These are phyloP conservation scores for Strigomonas culicis DNA, from an alignment of 208 protist species.

Conservation along the genomic window DNA sequence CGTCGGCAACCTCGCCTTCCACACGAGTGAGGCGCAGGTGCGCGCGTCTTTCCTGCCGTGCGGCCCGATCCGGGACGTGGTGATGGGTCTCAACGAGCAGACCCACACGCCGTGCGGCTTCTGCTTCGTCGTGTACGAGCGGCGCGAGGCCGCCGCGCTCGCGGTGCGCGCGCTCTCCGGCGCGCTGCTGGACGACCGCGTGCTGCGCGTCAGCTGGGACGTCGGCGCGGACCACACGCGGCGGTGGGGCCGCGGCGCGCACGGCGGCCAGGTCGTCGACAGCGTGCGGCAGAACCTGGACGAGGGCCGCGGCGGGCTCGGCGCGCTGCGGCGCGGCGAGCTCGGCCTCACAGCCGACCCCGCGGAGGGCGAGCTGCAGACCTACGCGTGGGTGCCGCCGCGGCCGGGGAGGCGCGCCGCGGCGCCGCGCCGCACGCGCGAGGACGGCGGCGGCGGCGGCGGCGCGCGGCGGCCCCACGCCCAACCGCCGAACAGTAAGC, in stretches of 20 bases:
- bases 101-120: constrained; percentile 97
- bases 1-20: constrained; percentile 98
- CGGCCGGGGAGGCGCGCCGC: constrained; percentile 19
- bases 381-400: constrained; percentile 65
- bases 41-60: constrained; percentile 92
- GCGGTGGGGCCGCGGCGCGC: constrained; percentile 79
- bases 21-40: constrained; percentile 97
- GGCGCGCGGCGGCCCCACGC: not conserved
- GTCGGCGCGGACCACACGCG: constrained; percentile 74
- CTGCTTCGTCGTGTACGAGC: constrained; percentile 98
- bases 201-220: constrained; percentile 83
- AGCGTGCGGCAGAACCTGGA: constrained; percentile 90
- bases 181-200: constrained; percentile 76
- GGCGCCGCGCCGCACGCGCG: not conserved
- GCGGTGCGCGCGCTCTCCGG: constrained; percentile 85
- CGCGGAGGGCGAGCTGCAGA: constrained; percentile 43
- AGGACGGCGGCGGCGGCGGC: not conserved
- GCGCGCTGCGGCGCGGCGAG: constrained; percentile 66
- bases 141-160: constrained; percentile 82
- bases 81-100: constrained; percentile 97
- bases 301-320: constrained; percentile 89
- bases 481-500: no score
- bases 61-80: constrained; percentile 95
- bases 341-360: constrained; percentile 45
- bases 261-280: constrained; percentile 92